Evolutionary conservation across 1,284 basidiomycete genomes (phyloP), one percentile per base, ranked within the genome.

Genomic region (Rhodotorula sp.): DNA sequence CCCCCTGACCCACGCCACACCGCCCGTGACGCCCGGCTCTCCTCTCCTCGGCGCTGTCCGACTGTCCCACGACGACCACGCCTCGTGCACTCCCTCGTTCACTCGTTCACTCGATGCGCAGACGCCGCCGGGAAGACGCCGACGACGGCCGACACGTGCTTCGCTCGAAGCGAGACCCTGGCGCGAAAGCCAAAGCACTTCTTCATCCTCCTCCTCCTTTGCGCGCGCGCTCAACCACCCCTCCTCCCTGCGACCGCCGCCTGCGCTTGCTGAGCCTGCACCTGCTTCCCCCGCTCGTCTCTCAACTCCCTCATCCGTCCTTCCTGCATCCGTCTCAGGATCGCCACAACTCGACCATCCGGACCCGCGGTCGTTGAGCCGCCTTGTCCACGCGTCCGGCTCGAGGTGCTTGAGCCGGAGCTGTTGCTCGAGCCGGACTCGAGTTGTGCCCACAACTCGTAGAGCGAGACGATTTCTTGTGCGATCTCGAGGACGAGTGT

Each of bases 401-500:
- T 22, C 8, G 59, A 55, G 31, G 53, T n/a, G 24, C 58, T 57
- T 26, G 37, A 50, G 22, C 37, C 57, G 18, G 53, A 20, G 28
- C 56, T 48, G 26, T 37, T 44, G 69, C 59, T 28, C 54, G 62
- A 22, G 50, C 47, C 28, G 54, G 44, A 26, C 68, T 85, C 86
- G 78, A 94, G 91, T 18, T 86, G 82, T 64, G 90, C 88, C 91
- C 92, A 95, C 0, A 94, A 83, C 10, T 88, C 86, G 78, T 96
- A 97, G n/a, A 92, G 80, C 6, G 88, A 86, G 62, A 97, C 85
- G 75, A 98, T 92, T 80, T 96, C 91, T 79, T 97, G 94, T 0
- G 90, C 87, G 70, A 95, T 88, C 28, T 90, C 89, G n/a, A 91
- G 86, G 30, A 99, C 82, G 57, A 90, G 83, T 0, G 89, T 85